phyloP scores from a whole-genome alignment of 495 filamentous ascomycete genomes.

The Podospora australis region DNA sequence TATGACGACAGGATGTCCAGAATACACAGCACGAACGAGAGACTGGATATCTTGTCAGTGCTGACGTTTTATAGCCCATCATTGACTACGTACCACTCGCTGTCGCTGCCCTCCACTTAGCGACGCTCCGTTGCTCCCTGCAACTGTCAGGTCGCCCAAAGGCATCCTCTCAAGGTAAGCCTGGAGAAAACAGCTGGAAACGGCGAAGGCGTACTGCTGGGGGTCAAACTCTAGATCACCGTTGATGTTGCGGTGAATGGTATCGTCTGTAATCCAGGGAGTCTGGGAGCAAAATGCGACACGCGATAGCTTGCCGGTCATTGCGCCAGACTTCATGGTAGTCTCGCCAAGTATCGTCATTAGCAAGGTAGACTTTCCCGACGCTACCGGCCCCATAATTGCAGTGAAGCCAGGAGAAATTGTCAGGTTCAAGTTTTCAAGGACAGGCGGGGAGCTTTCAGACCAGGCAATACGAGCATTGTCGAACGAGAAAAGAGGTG shows the following conservation, averaged over 20 bases:
- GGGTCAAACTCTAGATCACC: slow-evolving; percentile 30
- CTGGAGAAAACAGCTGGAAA: neutral
- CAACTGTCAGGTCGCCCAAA: slow-evolving; percentile 32
- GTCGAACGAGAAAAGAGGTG: neutral
- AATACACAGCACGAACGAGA: neutral
- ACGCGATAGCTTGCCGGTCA: slow-evolving; percentile 3
- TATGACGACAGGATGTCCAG: neutral
- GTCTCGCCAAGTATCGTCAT: slow-evolving; percentile 23
- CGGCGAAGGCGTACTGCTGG: neutral
- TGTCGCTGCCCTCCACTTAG: slow-evolving; percentile 62
- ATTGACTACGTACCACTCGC: slow-evolving; percentile 29
- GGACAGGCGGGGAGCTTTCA: neutral
- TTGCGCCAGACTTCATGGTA: slow-evolving; percentile 17
- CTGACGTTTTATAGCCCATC: neutral
- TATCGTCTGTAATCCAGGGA: slow-evolving; percentile 33
- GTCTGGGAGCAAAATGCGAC: slow-evolving; percentile 32
- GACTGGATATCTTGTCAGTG: neutral
- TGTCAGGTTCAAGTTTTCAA: neutral
- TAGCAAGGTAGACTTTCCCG: slow-evolving; percentile 29
- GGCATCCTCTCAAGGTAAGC: neutral
- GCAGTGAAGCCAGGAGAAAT: slow-evolving; percentile 9
- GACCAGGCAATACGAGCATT: slow-evolving; percentile 3
- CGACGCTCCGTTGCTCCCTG: slow-evolving; percentile 54
- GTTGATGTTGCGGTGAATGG: slow-evolving; percentile 26
- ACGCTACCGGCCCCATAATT: slow-evolving; percentile 28